Percentiles rank a stretch among this genome's conserved stretches.
Evolutionary conservation across 179 eudicot species (phyloP).

Genomic region (Pouteria campechiana): DNA sequence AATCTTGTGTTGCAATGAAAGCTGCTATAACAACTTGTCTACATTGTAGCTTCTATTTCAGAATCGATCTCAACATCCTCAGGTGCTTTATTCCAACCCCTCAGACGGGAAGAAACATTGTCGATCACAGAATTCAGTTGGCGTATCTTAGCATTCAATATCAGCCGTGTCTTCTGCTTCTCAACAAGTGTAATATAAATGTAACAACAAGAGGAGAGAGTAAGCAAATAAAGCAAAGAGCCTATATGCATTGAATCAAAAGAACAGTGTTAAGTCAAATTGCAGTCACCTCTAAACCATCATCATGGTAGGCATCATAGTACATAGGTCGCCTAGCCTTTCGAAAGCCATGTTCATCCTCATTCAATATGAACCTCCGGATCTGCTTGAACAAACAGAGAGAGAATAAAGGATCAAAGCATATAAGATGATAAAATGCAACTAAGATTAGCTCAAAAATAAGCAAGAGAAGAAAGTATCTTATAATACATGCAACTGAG

Average conservation of each 20-base stretch:
- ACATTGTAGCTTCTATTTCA: conserved; percentile 57
- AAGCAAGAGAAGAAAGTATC: too few species aligned
- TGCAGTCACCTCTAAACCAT: conserved; percentile 56
- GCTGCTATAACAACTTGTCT: too few species aligned
- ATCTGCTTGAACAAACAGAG: conserved; percentile 26
- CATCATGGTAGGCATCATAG: conserved; percentile 66
- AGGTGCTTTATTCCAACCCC: conserved; percentile 51
- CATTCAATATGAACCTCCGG: conserved; percentile 64
- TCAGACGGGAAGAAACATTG: conserved; percentile 69
- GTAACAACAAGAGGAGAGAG: background rate
- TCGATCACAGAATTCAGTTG: conserved; percentile 86
- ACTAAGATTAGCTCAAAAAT: background rate
- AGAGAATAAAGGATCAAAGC: background rate
- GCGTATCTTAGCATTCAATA: conserved; percentile 55
- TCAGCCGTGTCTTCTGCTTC: conserved; percentile 65
- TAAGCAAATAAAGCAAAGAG: background rate
- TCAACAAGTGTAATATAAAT: conserved; percentile 1
- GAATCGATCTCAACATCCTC: conserved; percentile 53
- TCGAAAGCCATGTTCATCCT: conserved; percentile 72
- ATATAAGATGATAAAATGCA: too few species aligned
- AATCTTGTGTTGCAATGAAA: too few species aligned
- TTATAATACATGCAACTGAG: too few species aligned
- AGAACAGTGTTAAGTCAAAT: conserved; percentile 2
- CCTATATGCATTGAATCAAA: background rate
- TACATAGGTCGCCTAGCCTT: conserved; percentile 63